phyloP scores from a whole-genome alignment of 306 rosid genomes.

The Quercus cerris region DNA sequence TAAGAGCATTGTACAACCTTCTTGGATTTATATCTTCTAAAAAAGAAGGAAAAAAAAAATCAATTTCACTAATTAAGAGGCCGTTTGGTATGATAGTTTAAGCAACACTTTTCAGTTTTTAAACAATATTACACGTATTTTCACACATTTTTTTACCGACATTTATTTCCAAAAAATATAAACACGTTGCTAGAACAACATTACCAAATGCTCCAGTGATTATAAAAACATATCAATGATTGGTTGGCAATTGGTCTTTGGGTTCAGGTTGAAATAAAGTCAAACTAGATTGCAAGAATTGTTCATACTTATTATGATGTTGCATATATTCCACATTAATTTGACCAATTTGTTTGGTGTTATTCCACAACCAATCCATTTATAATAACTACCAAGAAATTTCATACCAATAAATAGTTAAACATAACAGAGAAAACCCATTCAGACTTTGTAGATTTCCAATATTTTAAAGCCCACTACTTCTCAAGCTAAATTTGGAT shows the following conservation, averaged over 20 bases:
- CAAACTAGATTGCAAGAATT: not conserved
- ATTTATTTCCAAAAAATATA: too few species aligned
- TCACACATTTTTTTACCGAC: fast-evolving
- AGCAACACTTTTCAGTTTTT: too few species aligned
- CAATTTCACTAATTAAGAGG: too few species aligned
- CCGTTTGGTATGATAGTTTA: too few species aligned
- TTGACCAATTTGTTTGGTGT: not conserved
- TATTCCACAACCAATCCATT: not conserved
- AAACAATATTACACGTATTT: too few species aligned
- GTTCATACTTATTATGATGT: not conserved
- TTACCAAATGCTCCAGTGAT: too few species aligned
- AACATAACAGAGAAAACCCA: not conserved
- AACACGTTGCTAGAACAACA: fast-evolving
- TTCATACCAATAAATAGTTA: not conserved
- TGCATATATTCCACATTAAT: not conserved
- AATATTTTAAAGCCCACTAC: not conserved
- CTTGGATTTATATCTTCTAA: too few species aligned
- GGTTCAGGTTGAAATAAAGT: not conserved
- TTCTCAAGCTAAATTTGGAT: not conserved
- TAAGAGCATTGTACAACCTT: too few species aligned
- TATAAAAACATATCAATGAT: not conserved
- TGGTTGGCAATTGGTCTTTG: not conserved
- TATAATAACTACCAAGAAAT: not conserved
- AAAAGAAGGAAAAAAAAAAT: not conserved
- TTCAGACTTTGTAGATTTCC: not conserved